Percentiles rank a stretch among this genome's conserved stretches.
These are phyloP conservation scores for Phialophora tarda DNA, from an alignment of 2,329 filamentous ascomycete genomes.

Conservation along the genomic window DNA sequence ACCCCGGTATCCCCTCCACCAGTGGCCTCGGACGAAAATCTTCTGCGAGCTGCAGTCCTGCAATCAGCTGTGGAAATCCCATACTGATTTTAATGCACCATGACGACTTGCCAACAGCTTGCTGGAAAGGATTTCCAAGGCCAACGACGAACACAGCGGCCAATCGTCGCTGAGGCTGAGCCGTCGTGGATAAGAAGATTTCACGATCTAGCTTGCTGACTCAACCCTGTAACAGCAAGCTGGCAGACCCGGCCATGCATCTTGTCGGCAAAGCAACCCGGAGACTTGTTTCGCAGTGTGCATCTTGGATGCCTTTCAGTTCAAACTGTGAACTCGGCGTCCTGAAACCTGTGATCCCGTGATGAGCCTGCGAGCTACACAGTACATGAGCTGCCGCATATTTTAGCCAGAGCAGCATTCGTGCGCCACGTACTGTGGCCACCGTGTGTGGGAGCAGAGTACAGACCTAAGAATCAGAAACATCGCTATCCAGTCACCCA, in stretches of 20 bases:
- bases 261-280: neutral
- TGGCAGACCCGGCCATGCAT: neutral
- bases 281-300: neutral
- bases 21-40: neutral
- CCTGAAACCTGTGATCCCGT: neutral
- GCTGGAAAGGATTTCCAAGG: too few species aligned
- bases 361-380: neutral
- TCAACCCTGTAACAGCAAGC: neutral
- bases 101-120: too few species aligned
- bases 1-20: neutral
- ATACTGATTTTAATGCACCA: too few species aligned
- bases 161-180: neutral
- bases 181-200: neutral
- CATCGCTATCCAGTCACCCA: too few species aligned
- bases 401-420: neutral
- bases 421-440: neutral
- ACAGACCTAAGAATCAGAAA: too few species aligned
- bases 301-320: neutral
- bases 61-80: neutral
- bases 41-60: neutral
- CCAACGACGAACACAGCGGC: too few species aligned
- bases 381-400: too few species aligned
- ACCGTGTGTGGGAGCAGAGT: neutral
- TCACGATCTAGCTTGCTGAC: neutral
- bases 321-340: neutral